Percentiles rank a stretch among this genome's conserved stretches.
Conservation (phyloP, 805 yeast genomes). For the Ogataea kodamae region DNA sequence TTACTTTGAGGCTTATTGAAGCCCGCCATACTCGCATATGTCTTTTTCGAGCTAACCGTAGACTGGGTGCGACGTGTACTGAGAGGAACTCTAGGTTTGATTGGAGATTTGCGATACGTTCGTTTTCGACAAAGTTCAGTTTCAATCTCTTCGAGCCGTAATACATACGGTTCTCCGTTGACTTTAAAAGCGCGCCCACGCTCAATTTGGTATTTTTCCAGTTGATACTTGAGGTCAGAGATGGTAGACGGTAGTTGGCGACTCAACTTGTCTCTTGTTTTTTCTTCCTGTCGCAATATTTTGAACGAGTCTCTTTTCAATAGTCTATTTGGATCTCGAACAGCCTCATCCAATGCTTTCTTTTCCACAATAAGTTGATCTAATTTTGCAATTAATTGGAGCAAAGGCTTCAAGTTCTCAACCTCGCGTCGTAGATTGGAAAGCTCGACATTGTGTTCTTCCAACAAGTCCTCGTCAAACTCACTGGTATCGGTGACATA, state of each 20-base stretch:
- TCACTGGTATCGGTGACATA: constrained; percentile 35
- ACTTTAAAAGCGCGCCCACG: constrained; percentile 40
- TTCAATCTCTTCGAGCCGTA: constrained; percentile 23
- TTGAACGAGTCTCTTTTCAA: constrained; percentile 73
- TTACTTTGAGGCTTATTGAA: constrained; percentile 4
- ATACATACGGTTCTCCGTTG: constrained; percentile 47
- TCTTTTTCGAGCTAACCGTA: not conserved
- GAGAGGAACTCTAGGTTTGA: constrained; percentile 7
- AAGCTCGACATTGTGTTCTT: constrained; percentile 63
- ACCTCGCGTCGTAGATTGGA: constrained; percentile 46
- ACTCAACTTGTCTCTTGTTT: constrained; percentile 61
- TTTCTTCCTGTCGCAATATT: constrained; percentile 77
- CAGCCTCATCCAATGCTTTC: constrained; percentile 57
- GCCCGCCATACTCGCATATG: not conserved
- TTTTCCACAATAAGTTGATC: constrained; percentile 58
- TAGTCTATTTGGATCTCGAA: constrained; percentile 77
- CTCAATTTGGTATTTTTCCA: constrained; percentile 45
- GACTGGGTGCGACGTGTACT: not conserved
- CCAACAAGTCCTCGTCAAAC: constrained; percentile 58
- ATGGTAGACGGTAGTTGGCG: constrained; percentile 66
- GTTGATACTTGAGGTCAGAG: constrained; percentile 43
- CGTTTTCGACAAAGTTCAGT: constrained; percentile 16
- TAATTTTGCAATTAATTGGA: constrained; percentile 54
- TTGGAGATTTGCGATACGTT: constrained; percentile 14
- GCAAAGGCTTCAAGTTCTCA: constrained; percentile 49